Percentiles rank a stretch among this genome's conserved stretches.
Conservation (phyloP, 768 basidiomycete genomes). For the Cystofilobasidium macerans region DNA sequence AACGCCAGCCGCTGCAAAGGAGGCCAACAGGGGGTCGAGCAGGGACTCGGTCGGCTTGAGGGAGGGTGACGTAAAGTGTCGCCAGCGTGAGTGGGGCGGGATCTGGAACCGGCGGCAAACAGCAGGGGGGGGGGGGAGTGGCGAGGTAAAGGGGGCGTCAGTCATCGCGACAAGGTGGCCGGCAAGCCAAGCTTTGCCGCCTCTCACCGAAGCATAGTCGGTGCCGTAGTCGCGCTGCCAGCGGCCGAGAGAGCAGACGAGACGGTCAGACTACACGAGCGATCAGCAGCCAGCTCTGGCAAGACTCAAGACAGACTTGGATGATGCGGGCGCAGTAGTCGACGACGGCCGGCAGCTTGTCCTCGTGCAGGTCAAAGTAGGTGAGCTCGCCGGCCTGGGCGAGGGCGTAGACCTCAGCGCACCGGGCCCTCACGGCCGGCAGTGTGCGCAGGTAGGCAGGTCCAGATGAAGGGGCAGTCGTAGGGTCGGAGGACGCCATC, state of each 20-base stretch:
- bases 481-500: not conserved
- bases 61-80: constrained; percentile 63
- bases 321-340: constrained; percentile 68
- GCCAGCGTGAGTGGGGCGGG: constrained; percentile 78
- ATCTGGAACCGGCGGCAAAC: constrained; percentile 45
- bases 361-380: constrained; percentile 76
- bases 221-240: constrained; percentile 66
- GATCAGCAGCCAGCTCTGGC: not conserved
- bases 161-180: constrained; percentile 31
- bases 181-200: constrained; percentile 29
- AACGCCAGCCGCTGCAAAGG: not conserved
- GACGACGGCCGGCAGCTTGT: constrained; percentile 57
- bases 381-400: constrained; percentile 63
- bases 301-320: constrained; percentile 45
- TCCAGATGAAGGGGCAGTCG: not conserved
- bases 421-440: constrained; percentile 80
- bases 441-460: constrained; percentile 64
- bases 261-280: not conserved
- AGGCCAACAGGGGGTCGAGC: constrained; percentile 19
- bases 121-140: constrained; percentile 16
- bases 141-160: no score
- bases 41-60: constrained; percentile 31
- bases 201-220: constrained; percentile 41
- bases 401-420: constrained; percentile 62
- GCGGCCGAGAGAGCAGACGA: not conserved